phyloP scores from a whole-genome alignment of 306 rosid genomes.

The Acacia crassicarpa region DNA sequence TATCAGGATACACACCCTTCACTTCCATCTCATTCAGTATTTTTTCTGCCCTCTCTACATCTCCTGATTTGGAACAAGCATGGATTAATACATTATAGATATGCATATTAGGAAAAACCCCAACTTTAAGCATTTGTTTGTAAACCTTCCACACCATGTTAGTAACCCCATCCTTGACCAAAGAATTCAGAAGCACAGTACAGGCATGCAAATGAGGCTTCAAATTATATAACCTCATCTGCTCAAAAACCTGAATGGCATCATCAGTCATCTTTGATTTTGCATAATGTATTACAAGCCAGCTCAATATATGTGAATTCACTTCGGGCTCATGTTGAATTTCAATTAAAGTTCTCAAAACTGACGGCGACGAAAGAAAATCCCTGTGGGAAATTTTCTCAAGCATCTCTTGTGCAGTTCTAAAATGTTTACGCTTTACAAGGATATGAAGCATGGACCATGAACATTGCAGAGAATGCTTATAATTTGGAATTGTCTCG shows the following conservation, averaged over 20 bases:
- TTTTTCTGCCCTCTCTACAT: slow-evolving; percentile 63
- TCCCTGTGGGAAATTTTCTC: slow-evolving; percentile 67
- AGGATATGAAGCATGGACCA: slow-evolving; percentile 80
- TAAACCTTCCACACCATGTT: slow-evolving; percentile 73
- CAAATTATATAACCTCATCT: slow-evolving; percentile 56
- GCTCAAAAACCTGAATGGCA: slow-evolving; percentile 77
- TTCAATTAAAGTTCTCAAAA: slow-evolving; percentile 61
- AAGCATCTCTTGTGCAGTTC: slow-evolving; percentile 67
- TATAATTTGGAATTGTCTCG: slow-evolving; percentile 54
- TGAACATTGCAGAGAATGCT: slow-evolving; percentile 69
- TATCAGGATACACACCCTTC: slow-evolving; percentile 66
- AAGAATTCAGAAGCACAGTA: slow-evolving; percentile 71
- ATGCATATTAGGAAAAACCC: slow-evolving; percentile 66
- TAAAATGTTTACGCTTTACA: slow-evolving; percentile 54
- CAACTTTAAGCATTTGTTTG: slow-evolving; percentile 53
- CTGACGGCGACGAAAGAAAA: slow-evolving; percentile 68
- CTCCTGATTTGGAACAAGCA: slow-evolving; percentile 82
- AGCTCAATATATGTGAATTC: slow-evolving; percentile 82
- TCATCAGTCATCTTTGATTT: slow-evolving; percentile 65
- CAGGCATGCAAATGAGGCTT: slow-evolving; percentile 82
- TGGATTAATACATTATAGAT: slow-evolving; percentile 78
- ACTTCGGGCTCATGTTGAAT: slow-evolving; percentile 53
- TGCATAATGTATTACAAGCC: slow-evolving; percentile 72
- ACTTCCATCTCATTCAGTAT: slow-evolving; percentile 72
- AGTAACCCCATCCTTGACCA: slow-evolving; percentile 67